Conservation (phyloP, 441 rosid species). For the Cnidoscolus chayamansa region DNA sequence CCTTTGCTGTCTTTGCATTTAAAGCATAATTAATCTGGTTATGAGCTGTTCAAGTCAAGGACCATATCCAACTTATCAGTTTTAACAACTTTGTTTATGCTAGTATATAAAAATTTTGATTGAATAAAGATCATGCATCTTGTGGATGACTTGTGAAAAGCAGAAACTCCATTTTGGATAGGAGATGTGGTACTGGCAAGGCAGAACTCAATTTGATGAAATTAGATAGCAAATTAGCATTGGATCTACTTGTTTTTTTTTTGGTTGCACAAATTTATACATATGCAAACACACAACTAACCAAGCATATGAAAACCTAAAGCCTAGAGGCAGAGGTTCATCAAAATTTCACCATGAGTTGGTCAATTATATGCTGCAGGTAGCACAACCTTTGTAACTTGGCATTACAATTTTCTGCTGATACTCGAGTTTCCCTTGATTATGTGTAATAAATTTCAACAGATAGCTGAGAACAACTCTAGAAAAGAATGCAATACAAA, state of each 20-base stretch:
- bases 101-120: not conserved
- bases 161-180: not conserved
- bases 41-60: not conserved
- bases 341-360: not conserved
- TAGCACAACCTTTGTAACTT: too few relatives aligned
- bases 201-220: not conserved
- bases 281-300: not conserved
- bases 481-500: not conserved
- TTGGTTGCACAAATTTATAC: not conserved
- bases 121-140: not conserved
- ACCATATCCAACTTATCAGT: not conserved
- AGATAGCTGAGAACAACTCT: not conserved
- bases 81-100: not conserved
- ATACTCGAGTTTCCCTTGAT: not conserved
- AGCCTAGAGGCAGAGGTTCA: not conserved
- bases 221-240: not conserved
- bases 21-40: not conserved
- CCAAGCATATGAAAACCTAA: not conserved
- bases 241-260: not conserved
- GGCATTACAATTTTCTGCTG: not conserved
- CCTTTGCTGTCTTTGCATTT: not conserved
- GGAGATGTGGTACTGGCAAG: not conserved
- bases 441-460: not conserved
- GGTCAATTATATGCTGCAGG: conserved; percentile 1
- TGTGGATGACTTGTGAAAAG: not conserved